phyloP scores from a whole-genome alignment of 768 basidiomycete genomes.

The Tephrocybe rancida region DNA sequence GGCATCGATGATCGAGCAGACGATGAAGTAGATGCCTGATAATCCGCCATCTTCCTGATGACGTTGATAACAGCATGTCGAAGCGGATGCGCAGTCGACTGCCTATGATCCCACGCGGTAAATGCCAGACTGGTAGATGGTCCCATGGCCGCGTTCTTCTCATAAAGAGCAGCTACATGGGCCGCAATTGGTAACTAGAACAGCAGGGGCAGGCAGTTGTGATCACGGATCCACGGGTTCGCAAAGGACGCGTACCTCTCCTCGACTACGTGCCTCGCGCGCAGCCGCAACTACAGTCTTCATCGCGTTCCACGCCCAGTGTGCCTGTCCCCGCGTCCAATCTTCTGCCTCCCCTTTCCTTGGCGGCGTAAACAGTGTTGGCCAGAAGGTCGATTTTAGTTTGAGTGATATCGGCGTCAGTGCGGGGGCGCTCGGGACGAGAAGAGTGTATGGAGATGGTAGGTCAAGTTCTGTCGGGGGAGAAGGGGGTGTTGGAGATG shows the following conservation, averaged over 20 bases:
- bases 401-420: constrained; percentile 65
- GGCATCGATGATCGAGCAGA: neutral
- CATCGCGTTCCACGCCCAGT: constrained; percentile 81
- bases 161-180: constrained; percentile 61
- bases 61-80: constrained; percentile 84
- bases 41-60: constrained; percentile 66
- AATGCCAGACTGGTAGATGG: constrained; percentile 34
- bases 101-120: constrained; percentile 71
- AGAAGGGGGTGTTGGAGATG: constrained; percentile 40
- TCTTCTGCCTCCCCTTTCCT: constrained; percentile 65
- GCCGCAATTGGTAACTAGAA: constrained; percentile 75
- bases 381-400: constrained; percentile 82
- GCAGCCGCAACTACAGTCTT: constrained; percentile 52
- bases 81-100: constrained; percentile 71
- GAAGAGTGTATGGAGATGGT: constrained; percentile 51
- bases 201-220: constrained; percentile 1
- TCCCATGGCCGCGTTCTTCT: constrained; percentile 21
- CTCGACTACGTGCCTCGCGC: constrained; percentile 40
- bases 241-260: constrained; percentile 55
- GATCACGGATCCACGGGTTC: neutral
- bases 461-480: constrained; percentile 54
- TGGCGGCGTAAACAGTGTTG: constrained; percentile 72
- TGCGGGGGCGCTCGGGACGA: constrained; percentile 70
- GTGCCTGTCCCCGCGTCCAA: constrained; percentile 67
- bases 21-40: constrained; percentile 32